Percentiles rank a stretch among this genome's conserved stretches.
Evolutionary conservation across 805 yeast genomes (phyloP).

Genomic region (Cyberlindnera subsufficiens): DNA sequence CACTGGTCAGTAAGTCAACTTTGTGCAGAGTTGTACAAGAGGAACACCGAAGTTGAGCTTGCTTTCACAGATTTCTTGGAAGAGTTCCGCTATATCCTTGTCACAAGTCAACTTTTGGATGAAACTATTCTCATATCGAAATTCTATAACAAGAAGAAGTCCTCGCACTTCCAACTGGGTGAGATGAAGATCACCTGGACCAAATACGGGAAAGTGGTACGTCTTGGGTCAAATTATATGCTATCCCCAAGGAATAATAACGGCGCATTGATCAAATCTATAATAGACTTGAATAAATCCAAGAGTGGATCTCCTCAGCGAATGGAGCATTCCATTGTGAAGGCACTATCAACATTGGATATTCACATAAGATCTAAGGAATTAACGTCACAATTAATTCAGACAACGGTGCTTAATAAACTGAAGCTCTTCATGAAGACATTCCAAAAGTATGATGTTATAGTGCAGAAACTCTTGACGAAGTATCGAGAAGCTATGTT

Average conservation of each 20-base stretch:
- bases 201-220: slow-evolving; percentile 1
- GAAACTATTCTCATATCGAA: slow-evolving; percentile 28
- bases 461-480: slow-evolving; percentile 22
- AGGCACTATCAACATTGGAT: neutral
- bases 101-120: slow-evolving; percentile 43
- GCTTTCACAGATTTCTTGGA: slow-evolving; percentile 33
- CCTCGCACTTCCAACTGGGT: slow-evolving; percentile 1
- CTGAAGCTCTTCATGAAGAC: slow-evolving; percentile 14
- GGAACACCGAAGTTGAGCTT: neutral
- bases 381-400: slow-evolving; percentile 6
- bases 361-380: slow-evolving; percentile 1
- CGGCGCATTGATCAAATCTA: neutral
- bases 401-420: slow-evolving; percentile 11
- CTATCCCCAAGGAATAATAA: neutral
- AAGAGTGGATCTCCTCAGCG: neutral
- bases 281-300: neutral
- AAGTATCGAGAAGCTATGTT: slow-evolving; percentile 26
- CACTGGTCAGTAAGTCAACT: slow-evolving; percentile 1
- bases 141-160: slow-evolving; percentile 16
- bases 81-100: slow-evolving; percentile 43
- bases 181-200: neutral
- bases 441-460: slow-evolving; percentile 23
- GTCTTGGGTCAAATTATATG: neutral
- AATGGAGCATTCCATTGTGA: neutral
- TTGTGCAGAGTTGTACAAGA: neutral